A percentile compares a stretch with the other conserved stretches of the same genome.
These are phyloP conservation scores for Podospora comata DNA, from an alignment of 495 filamentous ascomycete species.

Conservation along the genomic window DNA sequence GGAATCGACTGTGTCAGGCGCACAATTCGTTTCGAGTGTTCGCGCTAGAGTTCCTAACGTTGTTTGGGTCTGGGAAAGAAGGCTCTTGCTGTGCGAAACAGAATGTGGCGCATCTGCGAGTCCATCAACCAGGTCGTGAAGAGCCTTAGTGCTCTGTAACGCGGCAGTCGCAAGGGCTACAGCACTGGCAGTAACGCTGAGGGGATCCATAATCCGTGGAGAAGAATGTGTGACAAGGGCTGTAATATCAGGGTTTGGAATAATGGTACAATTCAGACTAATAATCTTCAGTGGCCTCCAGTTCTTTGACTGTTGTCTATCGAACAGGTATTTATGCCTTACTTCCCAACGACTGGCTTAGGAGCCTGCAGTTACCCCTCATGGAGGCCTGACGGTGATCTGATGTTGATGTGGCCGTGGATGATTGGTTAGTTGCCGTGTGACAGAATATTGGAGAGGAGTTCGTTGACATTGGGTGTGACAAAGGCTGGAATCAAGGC, in stretches of 20 bases:
- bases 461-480: not conserved
- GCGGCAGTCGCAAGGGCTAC: constrained; percentile 8
- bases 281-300: too few species aligned
- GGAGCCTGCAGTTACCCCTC: too few species aligned
- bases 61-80: constrained; percentile 12
- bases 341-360: too few species aligned
- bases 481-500: too few species aligned
- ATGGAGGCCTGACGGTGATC: too few species aligned
- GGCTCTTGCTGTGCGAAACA: constrained; percentile 10
- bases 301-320: too few species aligned
- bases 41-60: constrained; percentile 9
- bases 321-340: too few species aligned
- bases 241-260: too few species aligned
- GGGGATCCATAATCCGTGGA: not conserved
- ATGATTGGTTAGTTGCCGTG: not conserved
- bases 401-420: too few species aligned
- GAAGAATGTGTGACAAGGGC: too few species aligned
- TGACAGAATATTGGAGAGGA: not conserved
- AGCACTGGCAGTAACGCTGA: constrained; percentile 1
- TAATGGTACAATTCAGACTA: too few species aligned
- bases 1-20: constrained; percentile 4
- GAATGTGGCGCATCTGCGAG: constrained; percentile 10
- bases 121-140: constrained; percentile 10
- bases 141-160: constrained; percentile 13
- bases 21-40: constrained; percentile 10